These are phyloP conservation scores for Lipomyces yamadae DNA, from an alignment of 805 yeast species.

Conservation along the genomic window DNA sequence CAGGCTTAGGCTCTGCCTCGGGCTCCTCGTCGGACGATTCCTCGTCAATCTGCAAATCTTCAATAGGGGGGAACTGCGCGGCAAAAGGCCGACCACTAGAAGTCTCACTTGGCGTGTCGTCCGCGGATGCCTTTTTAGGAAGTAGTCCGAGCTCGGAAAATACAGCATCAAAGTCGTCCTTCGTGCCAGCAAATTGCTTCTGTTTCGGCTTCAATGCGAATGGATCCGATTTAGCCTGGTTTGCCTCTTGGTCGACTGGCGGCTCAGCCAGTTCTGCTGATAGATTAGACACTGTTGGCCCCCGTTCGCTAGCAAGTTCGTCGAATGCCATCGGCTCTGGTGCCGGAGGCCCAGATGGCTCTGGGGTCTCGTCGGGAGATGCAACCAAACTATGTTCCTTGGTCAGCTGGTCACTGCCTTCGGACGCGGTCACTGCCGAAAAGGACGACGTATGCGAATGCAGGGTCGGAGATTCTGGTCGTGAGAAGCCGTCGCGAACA, in stretches of 20 bases:
- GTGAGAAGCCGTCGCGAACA: conserved; percentile 62
- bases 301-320: not conserved
- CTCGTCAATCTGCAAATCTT: conserved; percentile 33
- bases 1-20: not conserved
- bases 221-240: conserved; percentile 30
- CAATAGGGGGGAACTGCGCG: conserved; percentile 41
- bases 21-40: conserved; percentile 42
- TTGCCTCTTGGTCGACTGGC: conserved; percentile 15
- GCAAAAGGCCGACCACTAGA: conserved; percentile 9
- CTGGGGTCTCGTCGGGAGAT: not conserved
- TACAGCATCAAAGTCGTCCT: conserved; percentile 35
- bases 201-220: conserved; percentile 16
- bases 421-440: conserved; percentile 38
- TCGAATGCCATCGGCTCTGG: not conserved
- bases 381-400: conserved; percentile 16
- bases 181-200: conserved; percentile 30
- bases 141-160: conserved; percentile 28
- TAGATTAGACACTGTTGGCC: conserved; percentile 20
- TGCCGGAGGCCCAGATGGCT: not conserved
- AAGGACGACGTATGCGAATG: conserved; percentile 43
- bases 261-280: conserved; percentile 9
- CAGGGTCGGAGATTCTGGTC: conserved; percentile 50
- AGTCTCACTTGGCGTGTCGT: not conserved
- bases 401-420: conserved; percentile 25
- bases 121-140: conserved; percentile 18